These are phyloP conservation scores for Pulveroboletus sp. DNA, from an alignment of 768 basidiomycete species.

Conservation along the genomic window DNA sequence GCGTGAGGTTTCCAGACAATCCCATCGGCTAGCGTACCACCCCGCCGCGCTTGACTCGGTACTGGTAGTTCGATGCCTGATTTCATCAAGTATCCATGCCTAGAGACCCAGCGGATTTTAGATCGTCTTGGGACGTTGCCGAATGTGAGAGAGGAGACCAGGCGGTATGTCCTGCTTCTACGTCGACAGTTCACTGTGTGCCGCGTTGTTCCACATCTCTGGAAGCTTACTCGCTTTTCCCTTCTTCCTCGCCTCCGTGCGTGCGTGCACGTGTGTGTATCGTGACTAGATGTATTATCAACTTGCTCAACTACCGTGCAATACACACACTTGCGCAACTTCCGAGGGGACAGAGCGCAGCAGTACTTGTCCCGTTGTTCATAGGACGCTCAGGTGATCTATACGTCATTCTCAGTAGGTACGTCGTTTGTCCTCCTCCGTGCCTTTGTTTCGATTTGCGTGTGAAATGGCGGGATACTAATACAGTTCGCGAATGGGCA, in stretches of 20 bases:
- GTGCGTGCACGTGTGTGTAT: too few species aligned
- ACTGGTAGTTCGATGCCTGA: neutral
- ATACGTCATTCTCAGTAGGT: slow-evolving; percentile 83
- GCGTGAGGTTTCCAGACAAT: neutral
- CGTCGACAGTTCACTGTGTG: too few species aligned
- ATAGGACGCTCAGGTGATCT: slow-evolving; percentile 80
- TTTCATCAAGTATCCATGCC: slow-evolving; percentile 20
- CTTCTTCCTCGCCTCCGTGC: too few species aligned
- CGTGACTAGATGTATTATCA: slow-evolving; percentile 22
- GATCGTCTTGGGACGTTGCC: slow-evolving; percentile 10
- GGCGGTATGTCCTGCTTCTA: slow-evolving; percentile 7
- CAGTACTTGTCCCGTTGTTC: slow-evolving; percentile 81
- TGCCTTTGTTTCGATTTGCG: neutral
- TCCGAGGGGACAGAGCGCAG: slow-evolving; percentile 60
- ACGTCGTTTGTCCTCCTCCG: slow-evolving; percentile 29
- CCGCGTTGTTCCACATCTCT: too few species aligned
- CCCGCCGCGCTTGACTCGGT: neutral
- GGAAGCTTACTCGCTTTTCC: neutral
- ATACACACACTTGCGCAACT: slow-evolving; percentile 32
- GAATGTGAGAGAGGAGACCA: slow-evolving; percentile 20
- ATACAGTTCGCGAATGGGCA: neutral
- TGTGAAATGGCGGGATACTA: neutral
- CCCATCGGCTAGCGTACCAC: slow-evolving; percentile 9
- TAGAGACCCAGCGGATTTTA: slow-evolving; percentile 5
- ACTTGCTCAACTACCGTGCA: too few species aligned